Conservation (phyloP, 1,284 basidiomycete genomes). For the Trichosporon faecale region DNA sequence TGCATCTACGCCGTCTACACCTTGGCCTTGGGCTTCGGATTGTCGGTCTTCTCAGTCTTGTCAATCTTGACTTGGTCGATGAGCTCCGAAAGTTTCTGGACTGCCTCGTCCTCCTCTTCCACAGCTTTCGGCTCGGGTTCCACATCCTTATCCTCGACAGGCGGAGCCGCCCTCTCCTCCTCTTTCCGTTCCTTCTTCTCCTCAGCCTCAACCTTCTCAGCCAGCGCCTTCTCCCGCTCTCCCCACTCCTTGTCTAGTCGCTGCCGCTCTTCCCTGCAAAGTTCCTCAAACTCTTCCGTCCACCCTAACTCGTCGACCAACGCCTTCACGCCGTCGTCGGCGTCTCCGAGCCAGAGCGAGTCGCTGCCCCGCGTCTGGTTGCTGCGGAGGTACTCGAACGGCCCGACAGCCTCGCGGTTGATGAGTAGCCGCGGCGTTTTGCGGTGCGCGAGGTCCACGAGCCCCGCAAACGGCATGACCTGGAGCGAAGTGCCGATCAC, state of each 20-base stretch:
- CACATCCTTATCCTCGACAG: not conserved
- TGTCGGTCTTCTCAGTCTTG: not conserved
- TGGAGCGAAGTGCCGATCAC: constrained; percentile 81
- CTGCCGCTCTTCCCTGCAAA: constrained; percentile 33
- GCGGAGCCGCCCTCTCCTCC: not conserved
- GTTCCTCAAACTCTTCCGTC: constrained; percentile 42
- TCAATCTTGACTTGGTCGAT: not conserved
- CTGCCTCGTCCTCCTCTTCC: constrained; percentile 16
- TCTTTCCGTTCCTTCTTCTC: not conserved
- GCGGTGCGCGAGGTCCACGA: constrained; percentile 53
- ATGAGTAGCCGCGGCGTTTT: constrained; percentile 55
- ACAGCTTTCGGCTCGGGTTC: not conserved
- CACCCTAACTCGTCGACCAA: constrained; percentile 47
- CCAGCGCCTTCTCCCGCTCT: constrained; percentile 10
- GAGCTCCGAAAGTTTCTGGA: constrained; percentile 5
- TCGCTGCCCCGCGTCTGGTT: constrained; percentile 33
- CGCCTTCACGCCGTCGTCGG: constrained; percentile 42
- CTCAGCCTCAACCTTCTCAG: not conserved
- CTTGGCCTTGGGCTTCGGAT: not conserved
- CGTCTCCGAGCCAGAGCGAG: constrained; percentile 49
- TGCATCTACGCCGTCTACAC: constrained; percentile 1
- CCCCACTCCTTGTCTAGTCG: constrained; percentile 37
- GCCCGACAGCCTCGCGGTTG: constrained; percentile 58
- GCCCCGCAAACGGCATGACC: constrained; percentile 58
- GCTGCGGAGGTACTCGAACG: constrained; percentile 28